phyloP scores from a whole-genome alignment of 192 early-diverging fungal genomes.

The Gigaspora rosea region DNA sequence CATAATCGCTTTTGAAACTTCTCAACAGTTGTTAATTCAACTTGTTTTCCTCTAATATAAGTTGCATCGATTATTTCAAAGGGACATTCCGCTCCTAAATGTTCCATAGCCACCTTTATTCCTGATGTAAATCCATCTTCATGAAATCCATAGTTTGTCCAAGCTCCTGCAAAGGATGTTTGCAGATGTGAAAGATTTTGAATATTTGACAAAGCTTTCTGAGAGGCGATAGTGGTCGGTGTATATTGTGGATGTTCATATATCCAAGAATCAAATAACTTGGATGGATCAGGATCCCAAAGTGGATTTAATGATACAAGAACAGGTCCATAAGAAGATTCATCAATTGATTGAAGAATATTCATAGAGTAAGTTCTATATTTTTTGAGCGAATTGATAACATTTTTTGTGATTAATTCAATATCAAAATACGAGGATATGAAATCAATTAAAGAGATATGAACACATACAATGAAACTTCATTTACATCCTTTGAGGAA shows the following conservation, averaged over 20 bases:
- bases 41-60: constrained; percentile 14
- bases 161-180: constrained; percentile 58
- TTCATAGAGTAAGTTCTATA: constrained; percentile 70
- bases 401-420: constrained; percentile 27
- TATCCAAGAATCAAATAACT: constrained; percentile 46
- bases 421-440: neutral
- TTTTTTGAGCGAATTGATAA: constrained; percentile 33
- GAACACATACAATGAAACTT: constrained; percentile 22
- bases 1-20: constrained; percentile 3
- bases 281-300: constrained; percentile 45
- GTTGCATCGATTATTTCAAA: constrained; percentile 34
- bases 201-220: constrained; percentile 45
- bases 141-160: constrained; percentile 72
- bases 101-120: constrained; percentile 47
- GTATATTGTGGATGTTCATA: constrained; percentile 58
- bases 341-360: constrained; percentile 55
- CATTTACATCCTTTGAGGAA: constrained; percentile 5
- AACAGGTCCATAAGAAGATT: constrained; percentile 48
- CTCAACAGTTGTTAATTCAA: neutral
- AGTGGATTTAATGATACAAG: constrained; percentile 65
- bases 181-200: constrained; percentile 46
- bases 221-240: constrained; percentile 46
- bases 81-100: constrained; percentile 50
- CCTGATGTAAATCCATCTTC: constrained; percentile 65
- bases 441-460: neutral